Conservation (phyloP, 345 rosid species). For the Euclidium syriacum region DNA sequence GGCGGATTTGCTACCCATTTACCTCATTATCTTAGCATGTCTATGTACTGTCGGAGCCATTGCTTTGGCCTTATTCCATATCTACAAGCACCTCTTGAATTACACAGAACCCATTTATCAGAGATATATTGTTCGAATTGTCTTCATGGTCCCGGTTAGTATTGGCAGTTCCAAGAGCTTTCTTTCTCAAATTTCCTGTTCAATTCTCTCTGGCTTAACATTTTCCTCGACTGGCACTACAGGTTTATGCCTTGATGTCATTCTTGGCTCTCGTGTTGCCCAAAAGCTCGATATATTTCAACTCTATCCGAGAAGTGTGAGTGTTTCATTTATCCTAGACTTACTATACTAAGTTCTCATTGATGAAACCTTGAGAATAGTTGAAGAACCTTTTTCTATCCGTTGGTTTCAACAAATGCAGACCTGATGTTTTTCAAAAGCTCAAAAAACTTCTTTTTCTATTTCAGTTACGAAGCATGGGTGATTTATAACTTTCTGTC, state of each 20-base stretch:
- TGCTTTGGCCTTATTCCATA: slow-evolving; percentile 64
- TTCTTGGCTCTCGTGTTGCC: slow-evolving; percentile 82
- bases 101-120: slow-evolving; percentile 94
- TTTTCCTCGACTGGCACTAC: slow-evolving; percentile 7
- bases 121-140: slow-evolving; percentile 90
- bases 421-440: neutral
- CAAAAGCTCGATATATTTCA: slow-evolving; percentile 70
- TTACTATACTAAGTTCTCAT: neutral
- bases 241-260: slow-evolving; percentile 92
- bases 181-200: neutral
- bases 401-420: slow-evolving; percentile 11
- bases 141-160: slow-evolving; percentile 96
- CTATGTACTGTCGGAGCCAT: slow-evolving; percentile 70
- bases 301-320: slow-evolving; percentile 97
- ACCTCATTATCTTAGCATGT: slow-evolving; percentile 50
- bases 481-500: slow-evolving; percentile 92
- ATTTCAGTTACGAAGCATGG: slow-evolving; percentile 96
- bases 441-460: neutral
- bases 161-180: neutral
- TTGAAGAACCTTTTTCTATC: neutral
- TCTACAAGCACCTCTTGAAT: slow-evolving; percentile 81
- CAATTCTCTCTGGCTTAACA: neutral
- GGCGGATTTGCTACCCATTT: slow-evolving; percentile 55
- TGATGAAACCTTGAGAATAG: neutral
- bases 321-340: slow-evolving; percentile 25